Percentiles rank a stretch among this genome's conserved stretches.
Conservation (phyloP, 768 basidiomycete genomes). For the Artomyces pyxidatus region DNA sequence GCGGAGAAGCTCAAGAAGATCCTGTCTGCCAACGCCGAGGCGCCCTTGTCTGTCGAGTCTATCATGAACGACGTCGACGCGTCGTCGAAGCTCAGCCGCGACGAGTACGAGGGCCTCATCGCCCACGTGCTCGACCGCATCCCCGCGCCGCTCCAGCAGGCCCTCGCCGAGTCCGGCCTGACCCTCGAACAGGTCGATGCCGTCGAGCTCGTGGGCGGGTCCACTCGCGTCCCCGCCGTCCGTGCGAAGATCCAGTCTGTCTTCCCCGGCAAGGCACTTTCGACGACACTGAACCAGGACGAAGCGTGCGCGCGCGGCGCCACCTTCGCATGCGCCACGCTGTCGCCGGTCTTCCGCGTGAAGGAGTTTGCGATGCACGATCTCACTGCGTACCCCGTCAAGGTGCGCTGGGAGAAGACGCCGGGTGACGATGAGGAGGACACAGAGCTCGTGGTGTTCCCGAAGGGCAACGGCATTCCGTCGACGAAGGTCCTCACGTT, state of each 20-base stretch:
- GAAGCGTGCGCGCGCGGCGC: constrained; percentile 95
- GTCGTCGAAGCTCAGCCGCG: constrained; percentile 75
- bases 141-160: constrained; percentile 63
- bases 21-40: constrained; percentile 86
- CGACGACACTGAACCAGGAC: constrained; percentile 93
- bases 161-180: constrained; percentile 73
- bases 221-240: constrained; percentile 88
- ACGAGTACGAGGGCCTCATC: constrained; percentile 76
- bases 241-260: constrained; percentile 78
- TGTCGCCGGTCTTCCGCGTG: constrained; percentile 96
- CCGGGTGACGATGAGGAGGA: constrained; percentile 79
- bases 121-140: constrained; percentile 70
- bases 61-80: constrained; percentile 97
- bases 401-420: constrained; percentile 76
- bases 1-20: constrained; percentile 97
- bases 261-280: constrained; percentile 78
- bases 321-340: constrained; percentile 94
- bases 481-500: constrained; percentile 95
- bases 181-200: constrained; percentile 80
- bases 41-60: constrained; percentile 87
- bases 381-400: constrained; percentile 82
- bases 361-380: constrained; percentile 90
- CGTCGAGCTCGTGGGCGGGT: constrained; percentile 90
- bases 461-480: constrained; percentile 74
- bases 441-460: constrained; percentile 88